A percentile compares a stretch with the other conserved stretches of the same genome.
phyloP scores from a whole-genome alignment of 345 rosid genomes.

The Aquilaria malaccensis region DNA sequence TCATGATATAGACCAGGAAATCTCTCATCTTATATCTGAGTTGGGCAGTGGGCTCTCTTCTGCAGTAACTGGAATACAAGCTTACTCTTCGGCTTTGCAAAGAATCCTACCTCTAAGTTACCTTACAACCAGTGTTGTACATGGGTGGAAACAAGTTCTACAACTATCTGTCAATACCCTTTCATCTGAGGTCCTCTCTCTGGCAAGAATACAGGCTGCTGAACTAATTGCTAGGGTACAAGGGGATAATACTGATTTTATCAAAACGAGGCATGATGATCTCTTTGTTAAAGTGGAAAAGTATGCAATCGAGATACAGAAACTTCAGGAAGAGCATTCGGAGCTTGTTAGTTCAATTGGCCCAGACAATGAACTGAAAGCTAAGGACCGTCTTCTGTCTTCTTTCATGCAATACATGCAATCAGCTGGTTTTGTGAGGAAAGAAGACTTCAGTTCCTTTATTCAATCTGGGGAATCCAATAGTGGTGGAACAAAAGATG shows the following conservation, averaged over 20 bases:
- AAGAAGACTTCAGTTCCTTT: slow-evolving; percentile 34
- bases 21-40: slow-evolving; percentile 55
- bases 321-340: slow-evolving; percentile 51
- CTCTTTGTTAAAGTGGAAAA: slow-evolving; percentile 52
- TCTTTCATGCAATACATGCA: slow-evolving; percentile 65
- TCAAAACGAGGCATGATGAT: slow-evolving; percentile 43
- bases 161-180: slow-evolving; percentile 65
- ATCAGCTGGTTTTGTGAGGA: slow-evolving; percentile 45
- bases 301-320: slow-evolving; percentile 50
- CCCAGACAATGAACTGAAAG: slow-evolving; percentile 57
- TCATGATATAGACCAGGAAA: slow-evolving; percentile 74
- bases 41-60: slow-evolving; percentile 65
- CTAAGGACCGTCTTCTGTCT: slow-evolving; percentile 65
- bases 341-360: slow-evolving; percentile 59
- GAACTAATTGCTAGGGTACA: slow-evolving; percentile 48
- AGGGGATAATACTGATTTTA: slow-evolving; percentile 44
- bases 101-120: slow-evolving; percentile 80
- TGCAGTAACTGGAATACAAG: slow-evolving; percentile 50
- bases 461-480: slow-evolving; percentile 24
- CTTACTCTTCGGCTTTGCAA: slow-evolving; percentile 70
- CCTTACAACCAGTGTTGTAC: slow-evolving; percentile 59
- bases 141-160: slow-evolving; percentile 77
- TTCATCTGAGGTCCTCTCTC: slow-evolving; percentile 59
- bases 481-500: slow-evolving; percentile 29
- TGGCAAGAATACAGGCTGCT: slow-evolving; percentile 69